Conservation (phyloP, 2,329 filamentous ascomycete species). For the Alternaria incomplexa region DNA sequence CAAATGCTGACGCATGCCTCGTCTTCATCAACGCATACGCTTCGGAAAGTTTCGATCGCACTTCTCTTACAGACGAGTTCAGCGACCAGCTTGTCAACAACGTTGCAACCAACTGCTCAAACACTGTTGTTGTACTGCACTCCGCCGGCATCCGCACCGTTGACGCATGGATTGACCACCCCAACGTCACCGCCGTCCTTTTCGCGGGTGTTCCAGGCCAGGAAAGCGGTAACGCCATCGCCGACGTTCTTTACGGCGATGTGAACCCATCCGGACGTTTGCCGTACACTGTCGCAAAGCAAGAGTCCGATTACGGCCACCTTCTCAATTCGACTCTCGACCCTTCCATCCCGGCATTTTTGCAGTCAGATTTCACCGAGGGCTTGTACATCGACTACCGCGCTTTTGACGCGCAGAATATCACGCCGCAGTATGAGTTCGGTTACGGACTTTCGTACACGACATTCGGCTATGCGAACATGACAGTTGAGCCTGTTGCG, state of each 20-base stretch:
- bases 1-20: conserved; percentile 53
- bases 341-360: conserved; percentile 62
- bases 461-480: conserved; percentile 71
- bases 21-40: conserved; percentile 65
- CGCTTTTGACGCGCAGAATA: conserved; percentile 69
- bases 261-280: conserved; percentile 76
- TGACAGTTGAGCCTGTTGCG: conserved; percentile 61
- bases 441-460: conserved; percentile 79
- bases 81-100: conserved; percentile 50
- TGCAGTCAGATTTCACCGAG: conserved; percentile 77
- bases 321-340: conserved; percentile 57
- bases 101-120: conserved; percentile 55
- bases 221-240: conserved; percentile 77
- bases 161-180: conserved; percentile 72
- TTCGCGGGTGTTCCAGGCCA: conserved; percentile 82
- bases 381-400: conserved; percentile 83
- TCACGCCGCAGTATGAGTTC: conserved; percentile 77
- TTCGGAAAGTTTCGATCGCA: conserved; percentile 41
- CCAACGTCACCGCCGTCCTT: conserved; percentile 81
- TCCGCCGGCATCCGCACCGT: conserved; percentile 68
- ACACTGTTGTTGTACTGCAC: conserved; percentile 58
- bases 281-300: conserved; percentile 78
- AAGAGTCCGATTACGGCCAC: conserved; percentile 70
- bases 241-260: conserved; percentile 79
- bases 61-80: conserved; percentile 23